Evolutionary conservation across 2,329 filamentous ascomycete genomes (phyloP), one percentile per base, ranked within the genome.

Genomic region (Arachnomyces sp.): DNA sequence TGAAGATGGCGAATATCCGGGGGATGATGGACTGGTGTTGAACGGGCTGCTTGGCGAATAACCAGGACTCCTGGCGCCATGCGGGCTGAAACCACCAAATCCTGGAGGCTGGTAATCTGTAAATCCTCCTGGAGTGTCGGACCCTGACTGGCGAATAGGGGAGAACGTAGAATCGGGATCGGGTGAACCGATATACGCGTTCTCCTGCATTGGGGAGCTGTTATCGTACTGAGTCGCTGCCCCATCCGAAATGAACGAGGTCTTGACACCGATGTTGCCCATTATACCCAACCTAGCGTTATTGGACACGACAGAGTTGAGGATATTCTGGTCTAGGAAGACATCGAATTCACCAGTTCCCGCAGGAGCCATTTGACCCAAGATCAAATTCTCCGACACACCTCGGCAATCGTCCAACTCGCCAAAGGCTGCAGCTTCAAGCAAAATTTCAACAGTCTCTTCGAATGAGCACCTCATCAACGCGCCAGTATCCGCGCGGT

Each of bases 391-490:
- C 69, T 98, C 92, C 12, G 92, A 96, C 37, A 98, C 90, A 74
- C 92, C 92, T 45, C 88, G 85, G 70, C 93, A 98, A 65, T 98
- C 92, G 59, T 98, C 92, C 25, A 98, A 75, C 65, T 98, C 92
- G 60, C 92, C 92, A 37, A 86, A 86, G 12, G 88, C 87, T 16
- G 92, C 92, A 45, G 92, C 93, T 60, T 98, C 92, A 14, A 98
- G 79, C 39, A 98, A 73, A 72, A 98, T 98, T 61, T 98, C 93
- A 31, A 98, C 92, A 1, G 92, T 98, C 65, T 98, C 93, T 67
- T 98, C 92, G 68, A 98, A 98, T 2, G 92, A 98, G 74, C 93
- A 98, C 63, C 92, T 84, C 92, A 98, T 98, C 55, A 98, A 75
- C 7, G 92, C 93, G 72, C 92, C 92, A 46, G 93, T 98, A 60